phyloP scores from a whole-genome alignment of 805 yeast genomes.

The Metschnikowia bowlesiae region DNA sequence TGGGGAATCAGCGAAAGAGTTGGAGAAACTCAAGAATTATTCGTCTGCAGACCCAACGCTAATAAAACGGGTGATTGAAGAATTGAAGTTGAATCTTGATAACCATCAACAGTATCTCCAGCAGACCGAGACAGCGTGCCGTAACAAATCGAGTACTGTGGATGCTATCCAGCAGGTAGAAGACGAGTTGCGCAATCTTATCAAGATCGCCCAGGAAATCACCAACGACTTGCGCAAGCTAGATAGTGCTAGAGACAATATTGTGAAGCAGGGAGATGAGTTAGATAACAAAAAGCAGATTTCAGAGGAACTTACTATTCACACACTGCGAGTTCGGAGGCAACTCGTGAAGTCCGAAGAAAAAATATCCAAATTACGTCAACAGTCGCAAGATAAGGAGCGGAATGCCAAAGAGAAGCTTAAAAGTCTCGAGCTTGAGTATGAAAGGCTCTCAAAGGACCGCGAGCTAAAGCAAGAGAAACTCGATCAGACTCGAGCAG shows the following conservation, averaged over 20 bases:
- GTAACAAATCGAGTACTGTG: conserved; percentile 49
- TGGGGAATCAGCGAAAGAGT: conserved; percentile 52
- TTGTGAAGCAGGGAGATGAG: conserved; percentile 27
- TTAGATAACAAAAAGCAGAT: conserved; percentile 35
- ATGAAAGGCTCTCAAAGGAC: conserved; percentile 46
- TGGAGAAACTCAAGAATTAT: conserved; percentile 57
- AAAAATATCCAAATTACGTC: conserved; percentile 40
- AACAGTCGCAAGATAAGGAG: conserved; percentile 44
- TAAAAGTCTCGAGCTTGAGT: conserved; percentile 40
- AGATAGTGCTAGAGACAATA: conserved; percentile 35
- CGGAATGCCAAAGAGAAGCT: conserved; percentile 39
- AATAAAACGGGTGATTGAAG: conserved; percentile 48
- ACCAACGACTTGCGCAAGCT: conserved; percentile 43
- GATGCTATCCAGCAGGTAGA: conserved; percentile 52
- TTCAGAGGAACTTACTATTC: conserved; percentile 39
- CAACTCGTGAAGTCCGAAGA: conserved; percentile 49
- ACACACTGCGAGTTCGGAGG: conserved; percentile 43
- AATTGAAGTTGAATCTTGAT: conserved; percentile 44
- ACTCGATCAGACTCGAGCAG: conserved; percentile 43
- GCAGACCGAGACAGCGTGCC: conserved; percentile 39
- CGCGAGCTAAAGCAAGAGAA: conserved; percentile 47
- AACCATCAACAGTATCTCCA: conserved; percentile 25
- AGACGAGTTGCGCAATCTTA: conserved; percentile 37
- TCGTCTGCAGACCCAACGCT: conserved; percentile 57
- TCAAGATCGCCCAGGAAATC: conserved; percentile 50